Percentiles rank a stretch among this genome's conserved stretches.
Conservation (phyloP, 257 asterid genomes). For the Solanum etuberosum region DNA sequence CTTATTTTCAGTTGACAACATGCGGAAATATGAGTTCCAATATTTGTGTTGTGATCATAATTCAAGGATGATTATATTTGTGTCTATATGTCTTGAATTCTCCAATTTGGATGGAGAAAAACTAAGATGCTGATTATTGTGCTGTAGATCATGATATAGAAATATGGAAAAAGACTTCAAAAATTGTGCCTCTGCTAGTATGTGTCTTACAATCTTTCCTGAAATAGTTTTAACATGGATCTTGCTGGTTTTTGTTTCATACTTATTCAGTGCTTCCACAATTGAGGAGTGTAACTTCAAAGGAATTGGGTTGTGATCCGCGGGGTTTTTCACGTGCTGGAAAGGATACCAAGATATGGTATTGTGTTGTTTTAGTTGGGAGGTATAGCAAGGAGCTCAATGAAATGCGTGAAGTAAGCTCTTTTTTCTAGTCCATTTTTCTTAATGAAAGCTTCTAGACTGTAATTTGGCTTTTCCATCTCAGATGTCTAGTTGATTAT, state of each 20-base stretch:
- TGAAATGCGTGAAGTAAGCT: constrained; percentile 85
- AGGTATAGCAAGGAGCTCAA: constrained; percentile 83
- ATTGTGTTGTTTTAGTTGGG: constrained; percentile 88
- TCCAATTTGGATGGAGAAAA: neutral
- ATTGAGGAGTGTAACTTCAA: constrained; percentile 69
- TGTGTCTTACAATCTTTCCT: constrained; percentile 3
- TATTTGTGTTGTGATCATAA: neutral
- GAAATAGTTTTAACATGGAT: neutral
- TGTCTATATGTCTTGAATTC: neutral
- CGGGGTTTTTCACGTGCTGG: constrained; percentile 88
- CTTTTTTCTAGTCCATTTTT: neutral
- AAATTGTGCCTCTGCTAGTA: neutral
- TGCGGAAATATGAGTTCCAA: neutral
- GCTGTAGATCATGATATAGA: neutral
- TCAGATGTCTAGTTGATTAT: neutral
- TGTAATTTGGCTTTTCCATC: neutral
- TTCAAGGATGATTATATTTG: neutral
- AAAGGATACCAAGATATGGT: constrained; percentile 71
- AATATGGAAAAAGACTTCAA: neutral
- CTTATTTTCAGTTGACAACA: neutral
- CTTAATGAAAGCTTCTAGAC: neutral
- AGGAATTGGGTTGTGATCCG: constrained; percentile 84
- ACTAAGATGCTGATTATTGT: neutral
- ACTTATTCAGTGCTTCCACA: constrained; percentile 77
- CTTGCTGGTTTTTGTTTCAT: neutral